Evolutionary conservation across 768 basidiomycete genomes (phyloP).

Genomic region (Zangia roseola): DNA sequence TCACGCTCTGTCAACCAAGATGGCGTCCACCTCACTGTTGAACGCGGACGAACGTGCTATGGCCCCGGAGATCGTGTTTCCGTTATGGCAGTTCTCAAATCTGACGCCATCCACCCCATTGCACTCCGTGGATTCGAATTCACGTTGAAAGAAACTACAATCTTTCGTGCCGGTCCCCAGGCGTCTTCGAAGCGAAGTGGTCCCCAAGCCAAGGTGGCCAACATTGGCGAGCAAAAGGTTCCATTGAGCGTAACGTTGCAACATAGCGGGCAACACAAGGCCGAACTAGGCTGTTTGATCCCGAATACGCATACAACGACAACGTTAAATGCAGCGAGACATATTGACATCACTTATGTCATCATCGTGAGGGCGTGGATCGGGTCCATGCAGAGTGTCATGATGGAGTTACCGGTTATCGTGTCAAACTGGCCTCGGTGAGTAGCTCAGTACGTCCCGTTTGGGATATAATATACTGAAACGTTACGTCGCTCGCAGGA

Average conservation of each 20-base stretch:
- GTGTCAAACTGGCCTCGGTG: slow-evolving; percentile 87
- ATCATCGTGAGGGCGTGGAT: slow-evolving; percentile 76
- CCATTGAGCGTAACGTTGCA: slow-evolving; percentile 73
- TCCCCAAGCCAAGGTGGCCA: slow-evolving; percentile 51
- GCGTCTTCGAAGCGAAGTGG: slow-evolving; percentile 50
- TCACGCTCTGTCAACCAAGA: slow-evolving; percentile 64
- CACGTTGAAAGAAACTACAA: slow-evolving; percentile 71
- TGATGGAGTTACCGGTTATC: slow-evolving; percentile 75
- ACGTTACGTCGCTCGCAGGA: slow-evolving; percentile 37
- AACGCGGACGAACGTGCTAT: slow-evolving; percentile 75
- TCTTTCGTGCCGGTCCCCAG: slow-evolving; percentile 65
- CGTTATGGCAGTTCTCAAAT: slow-evolving; percentile 69
- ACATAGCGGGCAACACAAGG: slow-evolving; percentile 66
- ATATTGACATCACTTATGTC: slow-evolving; percentile 84
- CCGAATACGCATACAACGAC: slow-evolving; percentile 75
- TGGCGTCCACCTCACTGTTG: slow-evolving; percentile 71
- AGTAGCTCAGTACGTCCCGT: slow-evolving; percentile 20
- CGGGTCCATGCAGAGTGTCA: slow-evolving; percentile 61
- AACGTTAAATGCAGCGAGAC: slow-evolving; percentile 76
- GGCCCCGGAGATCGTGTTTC: slow-evolving; percentile 83
- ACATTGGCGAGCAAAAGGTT: slow-evolving; percentile 69
- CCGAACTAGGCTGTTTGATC: slow-evolving; percentile 71
- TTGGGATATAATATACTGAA: background rate
- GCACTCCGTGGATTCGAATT: slow-evolving; percentile 85
- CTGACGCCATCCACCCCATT: slow-evolving; percentile 64